Evolutionary conservation across 1,139 yeast genomes (phyloP), one percentile per base, ranked within the genome.

Genomic region (Yamadazyma dendronema): DNA sequence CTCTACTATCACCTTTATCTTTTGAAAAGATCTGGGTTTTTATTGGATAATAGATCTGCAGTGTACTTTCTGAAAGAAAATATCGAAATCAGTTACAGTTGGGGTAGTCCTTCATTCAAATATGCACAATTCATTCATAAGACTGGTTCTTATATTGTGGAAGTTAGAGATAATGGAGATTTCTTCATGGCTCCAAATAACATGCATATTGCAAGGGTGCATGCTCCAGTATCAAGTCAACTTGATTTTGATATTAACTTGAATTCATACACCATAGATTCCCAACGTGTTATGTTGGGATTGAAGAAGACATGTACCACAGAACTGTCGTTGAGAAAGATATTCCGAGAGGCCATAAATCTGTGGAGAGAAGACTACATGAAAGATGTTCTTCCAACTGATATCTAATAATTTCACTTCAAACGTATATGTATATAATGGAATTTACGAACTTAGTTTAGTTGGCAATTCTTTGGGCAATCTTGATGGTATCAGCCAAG

Each of bases 121-220:
- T 84, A 78, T 56, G 88, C 90, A 1, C 98, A 94, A 59, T 94
- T 84, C 53, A 82, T 94, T 38, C 98, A 94, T 59, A 75, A 72
- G 45, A 80, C 95, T 0, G 99, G 98, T 2, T 81, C 87, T 2
- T 87, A 90, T 47, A 78, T 94, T 40, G 95, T 94, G 3, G 97
- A 94, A 58, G 71, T 94, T 33, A 68, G 92, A 44, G 88, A 81
- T 32, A 83, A 81, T 47, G 95, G 96, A 13, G 84, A 81, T 40
- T 74, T 90, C 49, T 81, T 85, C 46, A 65, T 90, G 52, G 92
- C 90, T 0, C 95, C 95, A 2, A 85, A 84, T 50, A 85, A 85
- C 55, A 74, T 81, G 34, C 87, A 84, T 54, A 76, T 84, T 34
- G 74, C 85, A 0, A 64, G 92, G 38, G 74, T 81, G 11, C 79